Evolutionary conservation across 1,139 yeast genomes (phyloP).

Genomic region (Barnettozyma hawaiiensis): DNA sequence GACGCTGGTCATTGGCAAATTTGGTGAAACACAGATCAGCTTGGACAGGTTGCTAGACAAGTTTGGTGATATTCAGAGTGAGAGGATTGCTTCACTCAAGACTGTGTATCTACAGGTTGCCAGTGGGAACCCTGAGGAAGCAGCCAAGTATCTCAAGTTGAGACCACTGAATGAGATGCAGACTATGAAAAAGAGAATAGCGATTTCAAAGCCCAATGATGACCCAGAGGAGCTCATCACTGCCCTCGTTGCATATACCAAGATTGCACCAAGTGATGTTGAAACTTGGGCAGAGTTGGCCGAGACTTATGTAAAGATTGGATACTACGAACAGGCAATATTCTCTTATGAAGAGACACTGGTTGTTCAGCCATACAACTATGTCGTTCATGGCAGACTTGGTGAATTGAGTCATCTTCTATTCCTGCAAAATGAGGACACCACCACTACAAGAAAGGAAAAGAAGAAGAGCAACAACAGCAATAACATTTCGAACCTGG

Average conservation of each 20-base stretch:
- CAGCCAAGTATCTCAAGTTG: conserved; percentile 33
- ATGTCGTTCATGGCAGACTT: conserved; percentile 58
- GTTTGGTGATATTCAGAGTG: conserved; percentile 49
- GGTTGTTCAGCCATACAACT: conserved; percentile 64
- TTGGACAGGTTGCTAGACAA: conserved; percentile 62
- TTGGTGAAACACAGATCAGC: conserved; percentile 61
- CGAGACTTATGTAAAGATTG: conserved; percentile 51
- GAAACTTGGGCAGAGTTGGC: conserved; percentile 77
- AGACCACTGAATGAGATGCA: conserved; percentile 31
- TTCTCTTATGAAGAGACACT: conserved; percentile 66
- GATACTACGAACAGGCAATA: conserved; percentile 63
- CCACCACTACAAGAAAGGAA: conserved; percentile 1
- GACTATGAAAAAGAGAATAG: conserved; percentile 33
- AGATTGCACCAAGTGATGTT: conserved; percentile 56
- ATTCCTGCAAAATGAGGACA: conserved; percentile 10
- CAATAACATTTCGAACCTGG: conserved; percentile 9
- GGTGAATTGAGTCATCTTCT: conserved; percentile 39
- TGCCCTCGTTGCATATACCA: conserved; percentile 26
- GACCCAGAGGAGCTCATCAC: conserved; percentile 27
- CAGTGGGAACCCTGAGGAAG: conserved; percentile 33
- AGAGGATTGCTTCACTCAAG: conserved; percentile 51
- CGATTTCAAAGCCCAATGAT: conserved; percentile 26
- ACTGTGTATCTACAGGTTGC: conserved; percentile 54
- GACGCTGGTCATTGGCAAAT: conserved; percentile 57
- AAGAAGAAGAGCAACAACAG: conserved; percentile 1